phyloP scores from a whole-genome alignment of 805 yeast genomes.

The Kodamaea hsintzibuensis region DNA sequence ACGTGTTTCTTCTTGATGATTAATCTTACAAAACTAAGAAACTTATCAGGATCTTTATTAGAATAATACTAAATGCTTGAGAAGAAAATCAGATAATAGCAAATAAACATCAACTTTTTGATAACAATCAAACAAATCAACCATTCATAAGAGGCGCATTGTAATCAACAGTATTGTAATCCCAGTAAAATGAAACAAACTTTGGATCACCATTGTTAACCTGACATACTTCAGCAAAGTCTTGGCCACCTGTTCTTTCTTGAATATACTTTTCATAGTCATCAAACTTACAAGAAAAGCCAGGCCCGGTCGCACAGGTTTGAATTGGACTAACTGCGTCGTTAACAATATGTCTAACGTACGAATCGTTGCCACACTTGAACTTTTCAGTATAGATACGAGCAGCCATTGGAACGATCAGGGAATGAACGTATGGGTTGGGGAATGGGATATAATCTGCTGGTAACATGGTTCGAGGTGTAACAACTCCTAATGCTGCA shows the following conservation, averaged over 20 bases:
- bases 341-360: slow-evolving; percentile 41
- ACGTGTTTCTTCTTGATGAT: too few relatives aligned
- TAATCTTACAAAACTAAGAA: too few relatives aligned
- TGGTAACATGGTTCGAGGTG: slow-evolving; percentile 44
- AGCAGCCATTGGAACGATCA: slow-evolving; percentile 44
- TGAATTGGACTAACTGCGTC: slow-evolving; percentile 42
- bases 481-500: slow-evolving; percentile 62
- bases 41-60: too few relatives aligned
- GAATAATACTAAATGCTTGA: too few relatives aligned
- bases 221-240: slow-evolving; percentile 31
- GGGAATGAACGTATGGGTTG: slow-evolving; percentile 45
- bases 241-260: slow-evolving; percentile 26
- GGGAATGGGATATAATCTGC: slow-evolving; percentile 48
- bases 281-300: slow-evolving; percentile 42
- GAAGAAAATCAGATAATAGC: too few relatives aligned
- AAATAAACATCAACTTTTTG: too few relatives aligned
- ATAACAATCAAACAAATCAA: too few relatives aligned
- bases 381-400: slow-evolving; percentile 40
- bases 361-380: slow-evolving; percentile 30
- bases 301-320: slow-evolving; percentile 40
- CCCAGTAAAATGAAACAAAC: slow-evolving; percentile 26
- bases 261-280: slow-evolving; percentile 34
- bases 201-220: slow-evolving; percentile 19
- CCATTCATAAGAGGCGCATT: slow-evolving; percentile 13
- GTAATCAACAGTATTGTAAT: slow-evolving; percentile 18